These are phyloP conservation scores for Dactylis glomerata DNA, from an alignment of 176 grass and related monocot genomes.

Conservation along the genomic window DNA sequence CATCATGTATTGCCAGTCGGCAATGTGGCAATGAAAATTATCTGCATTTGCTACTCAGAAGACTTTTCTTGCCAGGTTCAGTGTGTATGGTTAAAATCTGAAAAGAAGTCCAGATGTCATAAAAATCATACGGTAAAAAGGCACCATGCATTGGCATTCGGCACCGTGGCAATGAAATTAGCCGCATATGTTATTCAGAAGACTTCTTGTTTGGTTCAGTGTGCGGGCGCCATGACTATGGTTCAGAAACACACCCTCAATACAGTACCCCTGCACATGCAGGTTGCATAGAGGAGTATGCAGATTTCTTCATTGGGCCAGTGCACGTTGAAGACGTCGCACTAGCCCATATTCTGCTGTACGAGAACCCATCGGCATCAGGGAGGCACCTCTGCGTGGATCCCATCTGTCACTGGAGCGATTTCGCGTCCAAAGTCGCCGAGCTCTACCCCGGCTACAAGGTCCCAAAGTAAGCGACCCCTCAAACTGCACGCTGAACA, in stretches of 20 bases:
- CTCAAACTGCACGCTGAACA: neutral
- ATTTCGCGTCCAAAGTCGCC: conserved; percentile 61
- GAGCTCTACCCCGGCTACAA: conserved; percentile 68
- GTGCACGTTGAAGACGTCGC: conserved; percentile 90
- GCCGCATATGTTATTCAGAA: neutral
- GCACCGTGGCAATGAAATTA: neutral
- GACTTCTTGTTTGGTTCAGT: neutral
- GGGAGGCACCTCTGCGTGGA: conserved; percentile 79
- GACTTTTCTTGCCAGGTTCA: no score
- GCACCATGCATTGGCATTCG: neutral
- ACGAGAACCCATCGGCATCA: conserved; percentile 66
- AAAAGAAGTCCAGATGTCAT: no score
- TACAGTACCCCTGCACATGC: neutral
- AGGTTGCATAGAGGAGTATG: conserved; percentile 70
- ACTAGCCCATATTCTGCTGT: conserved; percentile 62
- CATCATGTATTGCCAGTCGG: neutral
- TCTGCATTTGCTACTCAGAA: no score
- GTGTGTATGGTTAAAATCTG: no score
- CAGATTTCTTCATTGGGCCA: conserved; percentile 58
- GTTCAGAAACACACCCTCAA: neutral
- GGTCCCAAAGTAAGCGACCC: conserved; percentile 49
- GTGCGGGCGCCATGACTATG: neutral
- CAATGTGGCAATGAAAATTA: neutral
- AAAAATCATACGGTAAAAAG: neutral
- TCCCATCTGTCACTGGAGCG: conserved; percentile 68